These are phyloP conservation scores for Orbilia blumenaviensis DNA, from an alignment of 2,329 filamentous ascomycete genomes.

Conservation along the genomic window DNA sequence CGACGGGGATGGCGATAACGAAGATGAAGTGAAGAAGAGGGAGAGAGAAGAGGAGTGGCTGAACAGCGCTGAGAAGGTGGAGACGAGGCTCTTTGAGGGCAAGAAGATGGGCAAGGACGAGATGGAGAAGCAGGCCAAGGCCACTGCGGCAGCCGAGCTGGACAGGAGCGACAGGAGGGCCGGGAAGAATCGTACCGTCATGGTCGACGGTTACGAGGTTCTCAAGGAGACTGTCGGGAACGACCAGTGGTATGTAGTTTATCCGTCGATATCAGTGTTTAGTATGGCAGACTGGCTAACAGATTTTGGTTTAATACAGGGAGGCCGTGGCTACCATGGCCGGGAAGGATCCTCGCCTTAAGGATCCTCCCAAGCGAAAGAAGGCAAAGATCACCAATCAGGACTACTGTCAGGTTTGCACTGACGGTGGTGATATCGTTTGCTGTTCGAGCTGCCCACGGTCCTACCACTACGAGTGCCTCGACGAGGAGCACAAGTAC, in stretches of 20 bases:
- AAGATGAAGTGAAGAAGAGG: conserved; percentile 60
- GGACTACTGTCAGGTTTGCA: conserved; percentile 67
- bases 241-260: conserved; percentile 61
- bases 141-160: conserved; percentile 59
- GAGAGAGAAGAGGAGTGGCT: conserved; percentile 69
- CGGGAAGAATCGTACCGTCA: conserved; percentile 69
- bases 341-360: conserved; percentile 67
- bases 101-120: conserved; percentile 63
- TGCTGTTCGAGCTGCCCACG: conserved; percentile 67
- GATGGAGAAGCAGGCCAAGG: conserved; percentile 57
- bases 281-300: conserved; percentile 6
- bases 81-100: conserved; percentile 69
- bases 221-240: conserved; percentile 68
- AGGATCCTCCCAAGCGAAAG: conserved; percentile 65
- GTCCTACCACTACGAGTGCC: conserved; percentile 66
- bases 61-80: conserved; percentile 67
- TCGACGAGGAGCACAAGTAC: conserved; percentile 63
- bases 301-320: neutral
- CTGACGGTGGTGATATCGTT: conserved; percentile 64
- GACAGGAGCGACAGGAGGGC: conserved; percentile 65
- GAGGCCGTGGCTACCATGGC: conserved; percentile 69
- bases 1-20: conserved; percentile 59
- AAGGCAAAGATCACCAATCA: conserved; percentile 65
- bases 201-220: conserved; percentile 68
- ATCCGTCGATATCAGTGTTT: neutral